phyloP scores from a whole-genome alignment of 495 filamentous ascomycete species.

The Daldinia grandis region DNA sequence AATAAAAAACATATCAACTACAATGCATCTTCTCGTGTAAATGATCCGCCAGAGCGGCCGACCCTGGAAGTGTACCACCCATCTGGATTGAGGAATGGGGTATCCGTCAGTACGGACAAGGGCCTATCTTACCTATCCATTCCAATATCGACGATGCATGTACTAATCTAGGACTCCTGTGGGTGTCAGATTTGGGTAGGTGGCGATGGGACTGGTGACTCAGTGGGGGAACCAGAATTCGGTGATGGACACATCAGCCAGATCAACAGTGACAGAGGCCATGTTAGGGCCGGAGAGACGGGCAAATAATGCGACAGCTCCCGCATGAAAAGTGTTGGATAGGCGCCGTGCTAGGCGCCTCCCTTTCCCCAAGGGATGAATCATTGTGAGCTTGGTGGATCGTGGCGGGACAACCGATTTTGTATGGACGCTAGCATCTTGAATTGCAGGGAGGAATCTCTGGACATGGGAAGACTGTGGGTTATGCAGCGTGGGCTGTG shows the following conservation, averaged over 20 bases:
- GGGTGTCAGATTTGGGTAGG: constrained; percentile 32
- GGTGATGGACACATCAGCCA: constrained; percentile 33
- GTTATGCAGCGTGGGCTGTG: constrained; percentile 32
- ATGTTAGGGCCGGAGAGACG: constrained; percentile 29
- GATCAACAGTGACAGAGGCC: constrained; percentile 28
- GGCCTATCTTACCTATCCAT: constrained; percentile 15
- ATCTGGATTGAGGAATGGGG: constrained; percentile 38
- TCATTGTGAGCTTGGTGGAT: constrained; percentile 23
- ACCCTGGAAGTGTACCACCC: constrained; percentile 28
- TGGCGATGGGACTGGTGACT: constrained; percentile 32
- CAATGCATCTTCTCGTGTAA: constrained; percentile 25
- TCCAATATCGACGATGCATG: constrained; percentile 6
- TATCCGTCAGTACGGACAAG: constrained; percentile 22
- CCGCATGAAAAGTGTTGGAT: constrained; percentile 23
- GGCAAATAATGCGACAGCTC: constrained; percentile 28
- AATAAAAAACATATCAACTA: background rate
- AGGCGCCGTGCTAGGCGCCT: constrained; percentile 25
- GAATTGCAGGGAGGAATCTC: constrained; percentile 28
- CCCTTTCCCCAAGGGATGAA: constrained; percentile 14
- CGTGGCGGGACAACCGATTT: constrained; percentile 21
- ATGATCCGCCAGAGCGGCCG: constrained; percentile 31
- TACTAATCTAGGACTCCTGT: constrained; percentile 25
- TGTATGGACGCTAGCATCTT: constrained; percentile 26
- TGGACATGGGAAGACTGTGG: constrained; percentile 27
- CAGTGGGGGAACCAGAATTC: constrained; percentile 31